Base-by-base conservation (phyloP, 1,139 yeast genomes). In the Yamadazyma epiphylla region DNA sequence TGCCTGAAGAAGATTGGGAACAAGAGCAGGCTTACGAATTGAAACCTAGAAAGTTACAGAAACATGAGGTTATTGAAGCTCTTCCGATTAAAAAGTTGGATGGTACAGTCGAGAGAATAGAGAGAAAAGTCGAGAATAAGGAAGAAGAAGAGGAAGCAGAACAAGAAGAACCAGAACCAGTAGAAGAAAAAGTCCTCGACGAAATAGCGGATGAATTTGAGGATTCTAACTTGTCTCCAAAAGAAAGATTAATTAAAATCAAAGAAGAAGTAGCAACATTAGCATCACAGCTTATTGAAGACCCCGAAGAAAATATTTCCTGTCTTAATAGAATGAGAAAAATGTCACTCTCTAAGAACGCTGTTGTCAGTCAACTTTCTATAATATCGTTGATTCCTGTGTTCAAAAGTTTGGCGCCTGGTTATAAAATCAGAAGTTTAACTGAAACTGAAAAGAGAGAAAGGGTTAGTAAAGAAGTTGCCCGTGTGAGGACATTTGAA, bases 251-350 rank as follows among this genome's bases (percentile, higher is more conserved):
- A 21, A 45, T 70, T 12, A 70, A 70, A 38, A 67, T 85, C 29
- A 86, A 88, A 46, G 97, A 88, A 57, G 86, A 82, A 37, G 74
- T 91, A 20, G 96, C 97, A 0, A 80, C 74, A 11, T 57, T 82
- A 30, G 96, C 95, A 1, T 85, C 85, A 20, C 73, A 72, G 31
- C 60, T 91, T 24, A 78, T 80, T 48, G 95, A 89, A 54, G 88
- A 87, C 38, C 96, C 98, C 1, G 97, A 91, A 53, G 95, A 86
- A 48, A 77, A 89, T 50, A 67, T 82, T 10, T 55, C 73, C 5
- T 70, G 80, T 29, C 63, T 91, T 15, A 71, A 84, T 3, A 75
- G 89, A 48, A 64, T 91, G 31, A 65, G 89, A 27, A 81, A 76
- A 41, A 78, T 86, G 81, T 69, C 86, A 1, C 72, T 68, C 37